A percentile compares a stretch with the other conserved stretches of the same genome.
Evolutionary conservation across 257 asterid species (phyloP).

Genomic region (Ligustrum vulgare): DNA sequence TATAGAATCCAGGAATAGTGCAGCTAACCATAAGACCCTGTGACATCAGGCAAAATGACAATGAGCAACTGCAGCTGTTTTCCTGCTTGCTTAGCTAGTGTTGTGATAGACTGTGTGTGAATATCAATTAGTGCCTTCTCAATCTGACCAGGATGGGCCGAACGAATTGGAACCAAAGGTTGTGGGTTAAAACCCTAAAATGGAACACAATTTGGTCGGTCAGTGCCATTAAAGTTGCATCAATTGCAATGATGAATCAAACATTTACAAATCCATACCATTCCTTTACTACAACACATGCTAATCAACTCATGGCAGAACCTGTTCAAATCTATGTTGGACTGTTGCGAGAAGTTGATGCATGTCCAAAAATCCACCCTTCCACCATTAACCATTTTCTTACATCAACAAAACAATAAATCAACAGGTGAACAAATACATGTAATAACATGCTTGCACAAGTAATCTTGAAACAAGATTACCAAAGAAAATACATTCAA

Average conservation of each 20-base stretch:
- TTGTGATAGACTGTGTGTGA: conserved; percentile 17
- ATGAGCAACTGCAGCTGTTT: conserved; percentile 59
- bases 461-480: background rate
- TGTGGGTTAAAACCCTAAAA: conserved; percentile 38
- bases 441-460: background rate
- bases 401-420: conserved; percentile 6
- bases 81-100: conserved; percentile 4
- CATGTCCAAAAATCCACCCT: conserved; percentile 64
- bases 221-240: background rate
- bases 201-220: conserved; percentile 9
- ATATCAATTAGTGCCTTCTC: conserved; percentile 47
- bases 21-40: conserved; percentile 68
- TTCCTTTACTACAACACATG: conserved; percentile 73
- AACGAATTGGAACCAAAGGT: conserved; percentile 40
- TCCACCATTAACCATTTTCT: conserved; percentile 80
- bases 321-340: background rate
- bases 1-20: background rate
- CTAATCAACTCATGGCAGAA: conserved; percentile 45
- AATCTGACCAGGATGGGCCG: conserved; percentile 27
- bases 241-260: background rate
- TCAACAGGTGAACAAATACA: background rate
- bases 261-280: conserved; percentile 40
- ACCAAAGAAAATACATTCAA: background rate
- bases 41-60: conserved; percentile 60
- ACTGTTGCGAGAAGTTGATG: conserved; percentile 46